These are phyloP conservation scores for Asterophora lycoperdoides DNA, from an alignment of 768 basidiomycete species.

Conservation along the genomic window DNA sequence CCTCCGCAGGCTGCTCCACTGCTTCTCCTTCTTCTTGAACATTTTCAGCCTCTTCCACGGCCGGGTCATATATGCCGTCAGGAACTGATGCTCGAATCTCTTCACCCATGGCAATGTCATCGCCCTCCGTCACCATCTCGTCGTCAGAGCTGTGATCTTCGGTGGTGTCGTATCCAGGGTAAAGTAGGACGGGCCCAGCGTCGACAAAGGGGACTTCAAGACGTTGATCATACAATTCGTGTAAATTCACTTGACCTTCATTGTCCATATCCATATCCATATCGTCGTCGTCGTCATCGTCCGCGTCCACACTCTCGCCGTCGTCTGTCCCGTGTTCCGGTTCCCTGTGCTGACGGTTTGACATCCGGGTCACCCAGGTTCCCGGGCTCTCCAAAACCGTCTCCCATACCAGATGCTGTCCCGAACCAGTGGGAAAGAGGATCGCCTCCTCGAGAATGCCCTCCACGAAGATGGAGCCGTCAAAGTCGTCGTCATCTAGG, in stretches of 20 bases:
- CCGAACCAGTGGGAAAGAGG: constrained; percentile 18
- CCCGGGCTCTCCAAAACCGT: constrained; percentile 27
- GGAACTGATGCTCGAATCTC: constrained; percentile 2
- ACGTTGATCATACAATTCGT: neutral
- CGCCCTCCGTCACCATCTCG: neutral
- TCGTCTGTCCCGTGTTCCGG: neutral
- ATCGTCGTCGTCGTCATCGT: neutral
- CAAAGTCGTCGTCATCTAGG: constrained; percentile 31
- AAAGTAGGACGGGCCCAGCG: constrained; percentile 5
- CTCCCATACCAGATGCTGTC: constrained; percentile 21
- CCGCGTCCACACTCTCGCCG: neutral
- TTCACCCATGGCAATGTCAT: constrained; percentile 2
- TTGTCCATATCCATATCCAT: neutral
- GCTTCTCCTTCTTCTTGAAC: neutral
- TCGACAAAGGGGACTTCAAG: neutral
- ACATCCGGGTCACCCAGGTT: constrained; percentile 27
- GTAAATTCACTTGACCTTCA: no score
- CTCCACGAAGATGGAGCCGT: constrained; percentile 32
- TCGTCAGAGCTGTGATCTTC: constrained; percentile 1
- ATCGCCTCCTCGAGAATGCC: constrained; percentile 30
- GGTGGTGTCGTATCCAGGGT: constrained; percentile 8
- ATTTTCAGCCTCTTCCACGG: neutral
- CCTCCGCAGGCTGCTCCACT: neutral
- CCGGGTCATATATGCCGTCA: neutral
- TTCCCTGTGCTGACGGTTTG: neutral